Conservation (phyloP, 176 grass and related monocot genomes). For the Bolboschoenus planiculmis region DNA sequence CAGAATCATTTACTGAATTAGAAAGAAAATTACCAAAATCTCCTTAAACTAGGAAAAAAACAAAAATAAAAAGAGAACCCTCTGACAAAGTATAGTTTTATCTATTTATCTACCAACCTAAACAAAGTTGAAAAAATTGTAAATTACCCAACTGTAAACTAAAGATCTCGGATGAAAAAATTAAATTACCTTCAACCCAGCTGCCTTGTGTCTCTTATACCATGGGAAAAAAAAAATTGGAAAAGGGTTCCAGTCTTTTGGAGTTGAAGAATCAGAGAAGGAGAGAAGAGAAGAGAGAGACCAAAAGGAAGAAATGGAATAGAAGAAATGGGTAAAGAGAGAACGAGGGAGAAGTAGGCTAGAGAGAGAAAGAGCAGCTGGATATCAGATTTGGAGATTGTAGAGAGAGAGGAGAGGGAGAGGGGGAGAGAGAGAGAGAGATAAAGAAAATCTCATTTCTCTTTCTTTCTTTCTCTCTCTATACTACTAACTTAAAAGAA, state of each 20-base stretch:
- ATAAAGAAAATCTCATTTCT: neutral
- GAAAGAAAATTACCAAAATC: slow-evolving; percentile 6
- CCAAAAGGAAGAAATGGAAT: neutral
- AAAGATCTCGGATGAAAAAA: slow-evolving; percentile 12
- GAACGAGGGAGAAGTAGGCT: neutral
- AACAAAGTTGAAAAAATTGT: neutral
- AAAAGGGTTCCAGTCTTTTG: neutral
- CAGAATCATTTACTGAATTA: neutral
- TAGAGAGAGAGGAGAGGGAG: neutral
- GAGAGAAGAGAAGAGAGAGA: neutral
- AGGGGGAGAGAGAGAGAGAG: too few species aligned
- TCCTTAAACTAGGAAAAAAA: neutral
- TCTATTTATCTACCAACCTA: neutral
- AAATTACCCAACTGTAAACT: slow-evolving; percentile 8
- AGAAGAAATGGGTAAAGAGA: slow-evolving; percentile 12
- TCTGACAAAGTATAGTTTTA: neutral
- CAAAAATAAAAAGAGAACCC: neutral
- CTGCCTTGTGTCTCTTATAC: neutral
- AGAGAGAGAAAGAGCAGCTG: slow-evolving; percentile 12
- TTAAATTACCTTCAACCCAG: neutral
- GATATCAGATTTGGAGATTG: slow-evolving; percentile 19
- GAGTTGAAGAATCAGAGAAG: slow-evolving; percentile 4
- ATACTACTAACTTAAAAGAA: slow-evolving; percentile 28
- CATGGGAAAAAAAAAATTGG: neutral
- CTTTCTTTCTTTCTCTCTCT: slow-evolving; percentile 5